Conservation (phyloP, 192 early-diverging fungal species). For the Coemansia sp. region DNA sequence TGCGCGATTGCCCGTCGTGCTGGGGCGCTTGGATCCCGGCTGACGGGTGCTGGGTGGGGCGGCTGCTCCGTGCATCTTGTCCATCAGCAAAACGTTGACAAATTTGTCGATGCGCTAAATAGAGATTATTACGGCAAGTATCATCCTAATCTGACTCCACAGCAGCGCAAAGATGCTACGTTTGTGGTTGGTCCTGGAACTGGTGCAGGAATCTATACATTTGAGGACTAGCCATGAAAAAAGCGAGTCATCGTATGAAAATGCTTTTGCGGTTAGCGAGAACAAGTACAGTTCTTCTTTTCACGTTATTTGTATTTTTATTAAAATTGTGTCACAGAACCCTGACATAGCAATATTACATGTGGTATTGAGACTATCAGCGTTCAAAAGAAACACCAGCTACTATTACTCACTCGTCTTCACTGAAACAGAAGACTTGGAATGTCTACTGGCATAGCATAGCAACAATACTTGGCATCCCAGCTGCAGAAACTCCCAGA, state of each 20-base stretch:
- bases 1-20: constrained; percentile 60
- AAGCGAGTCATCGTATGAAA: not conserved
- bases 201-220: constrained; percentile 21
- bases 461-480: constrained; percentile 29
- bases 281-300: too few relatives aligned
- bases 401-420: not conserved
- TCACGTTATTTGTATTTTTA: too few relatives aligned
- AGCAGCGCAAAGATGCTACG: constrained; percentile 57
- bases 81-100: constrained; percentile 58
- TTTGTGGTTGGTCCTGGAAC: constrained; percentile 46
- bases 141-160: constrained; percentile 49
- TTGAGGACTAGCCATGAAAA: not conserved
- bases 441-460: constrained; percentile 22
- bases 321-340: too few relatives aligned
- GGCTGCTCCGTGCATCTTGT: constrained; percentile 85
- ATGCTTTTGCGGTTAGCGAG: too few relatives aligned
- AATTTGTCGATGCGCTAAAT: constrained; percentile 65
- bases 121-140: constrained; percentile 65
- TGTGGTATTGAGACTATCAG: not conserved
- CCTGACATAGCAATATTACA: not conserved
- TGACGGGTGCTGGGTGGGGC: constrained; percentile 96
- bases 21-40: constrained; percentile 79
- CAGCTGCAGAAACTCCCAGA: constrained; percentile 29
- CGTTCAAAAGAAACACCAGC: not conserved
- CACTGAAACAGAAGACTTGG: not conserved